Conservation (phyloP, 257 asterid species). For the Paulownia fortunei region DNA sequence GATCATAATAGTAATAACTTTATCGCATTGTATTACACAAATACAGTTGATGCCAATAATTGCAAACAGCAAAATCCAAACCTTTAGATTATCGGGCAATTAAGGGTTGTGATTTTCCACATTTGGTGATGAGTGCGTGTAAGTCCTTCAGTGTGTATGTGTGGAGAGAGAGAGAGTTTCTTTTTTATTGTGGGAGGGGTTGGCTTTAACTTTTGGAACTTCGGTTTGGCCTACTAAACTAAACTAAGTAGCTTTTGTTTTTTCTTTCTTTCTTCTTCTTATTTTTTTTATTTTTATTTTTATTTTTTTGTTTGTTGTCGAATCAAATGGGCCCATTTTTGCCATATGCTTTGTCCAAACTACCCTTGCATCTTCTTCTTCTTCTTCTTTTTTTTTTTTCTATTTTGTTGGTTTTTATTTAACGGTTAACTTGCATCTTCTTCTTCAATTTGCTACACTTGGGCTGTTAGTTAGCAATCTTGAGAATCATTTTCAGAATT, state of each 20-base stretch:
- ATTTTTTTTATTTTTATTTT: too few relatives aligned
- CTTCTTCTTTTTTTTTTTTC: too few relatives aligned
- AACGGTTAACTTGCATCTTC: too few relatives aligned
- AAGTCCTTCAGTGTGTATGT: conserved; percentile 22
- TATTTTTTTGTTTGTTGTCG: conserved; percentile 39
- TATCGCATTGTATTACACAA: not conserved
- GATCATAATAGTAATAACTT: conserved; percentile 33
- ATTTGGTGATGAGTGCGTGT: conserved; percentile 38
- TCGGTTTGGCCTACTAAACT: conserved; percentile 40
- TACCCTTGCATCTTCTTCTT: not conserved
- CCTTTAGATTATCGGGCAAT: conserved; percentile 37
- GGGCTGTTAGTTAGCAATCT: too few relatives aligned
- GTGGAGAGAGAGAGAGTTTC: conserved; percentile 22
- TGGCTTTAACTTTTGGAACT: conserved; percentile 29
- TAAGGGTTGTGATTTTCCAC: conserved; percentile 42
- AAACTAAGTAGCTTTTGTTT: conserved; percentile 42
- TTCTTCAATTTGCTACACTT: too few relatives aligned
- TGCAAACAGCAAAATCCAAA: conserved; percentile 42
- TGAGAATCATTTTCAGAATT: not conserved
- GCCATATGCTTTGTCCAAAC: not conserved
- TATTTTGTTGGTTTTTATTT: too few relatives aligned
- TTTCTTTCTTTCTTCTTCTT: too few relatives aligned
- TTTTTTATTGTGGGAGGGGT: not conserved
- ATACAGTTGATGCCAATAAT: conserved; percentile 40
- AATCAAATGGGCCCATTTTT: conserved; percentile 22